phyloP scores from a whole-genome alignment of 805 yeast genomes.

The Schizosaccharomyces lindneri region DNA sequence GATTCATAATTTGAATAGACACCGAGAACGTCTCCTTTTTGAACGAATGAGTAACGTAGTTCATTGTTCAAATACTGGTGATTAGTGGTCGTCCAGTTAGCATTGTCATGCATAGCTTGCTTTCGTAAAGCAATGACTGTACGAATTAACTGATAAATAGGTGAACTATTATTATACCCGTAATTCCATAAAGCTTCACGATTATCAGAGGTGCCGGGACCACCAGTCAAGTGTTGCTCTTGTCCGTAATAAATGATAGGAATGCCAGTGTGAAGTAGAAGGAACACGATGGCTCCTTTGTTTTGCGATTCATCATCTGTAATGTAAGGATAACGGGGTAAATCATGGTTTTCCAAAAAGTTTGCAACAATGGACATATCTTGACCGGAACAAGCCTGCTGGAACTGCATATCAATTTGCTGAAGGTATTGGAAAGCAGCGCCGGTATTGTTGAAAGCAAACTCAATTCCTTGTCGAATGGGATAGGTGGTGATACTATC shows the following conservation, averaged over 20 bases:
- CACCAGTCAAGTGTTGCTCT: slow-evolving; percentile 4
- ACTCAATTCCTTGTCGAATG: background rate
- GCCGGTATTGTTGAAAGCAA: background rate
- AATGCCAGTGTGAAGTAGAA: slow-evolving; percentile 3
- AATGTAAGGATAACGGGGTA: slow-evolving; percentile 3
- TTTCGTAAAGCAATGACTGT: slow-evolving; percentile 1
- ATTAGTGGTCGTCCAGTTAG: background rate
- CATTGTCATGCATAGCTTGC: background rate
- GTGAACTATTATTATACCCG: slow-evolving; percentile 1
- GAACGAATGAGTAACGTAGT: background rate
- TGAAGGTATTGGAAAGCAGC: background rate
- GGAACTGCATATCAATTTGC: background rate
- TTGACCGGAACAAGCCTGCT: background rate
- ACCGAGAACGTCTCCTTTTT: background rate
- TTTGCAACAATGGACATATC: background rate
- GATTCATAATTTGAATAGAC: background rate
- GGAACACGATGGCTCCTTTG: background rate
- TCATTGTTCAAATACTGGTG: background rate
- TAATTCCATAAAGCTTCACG: slow-evolving; percentile 5
- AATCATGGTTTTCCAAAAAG: slow-evolving; percentile 4
- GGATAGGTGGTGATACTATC: slow-evolving; percentile 4
- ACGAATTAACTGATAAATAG: background rate
- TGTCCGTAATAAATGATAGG: slow-evolving; percentile 4
- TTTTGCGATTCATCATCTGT: background rate
- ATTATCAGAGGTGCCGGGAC: slow-evolving; percentile 3